Evolutionary conservation across 495 filamentous ascomycete genomes (phyloP), one percentile per base, ranked within the genome.

Genomic region (Penicillium macrosclerotiorum): DNA sequence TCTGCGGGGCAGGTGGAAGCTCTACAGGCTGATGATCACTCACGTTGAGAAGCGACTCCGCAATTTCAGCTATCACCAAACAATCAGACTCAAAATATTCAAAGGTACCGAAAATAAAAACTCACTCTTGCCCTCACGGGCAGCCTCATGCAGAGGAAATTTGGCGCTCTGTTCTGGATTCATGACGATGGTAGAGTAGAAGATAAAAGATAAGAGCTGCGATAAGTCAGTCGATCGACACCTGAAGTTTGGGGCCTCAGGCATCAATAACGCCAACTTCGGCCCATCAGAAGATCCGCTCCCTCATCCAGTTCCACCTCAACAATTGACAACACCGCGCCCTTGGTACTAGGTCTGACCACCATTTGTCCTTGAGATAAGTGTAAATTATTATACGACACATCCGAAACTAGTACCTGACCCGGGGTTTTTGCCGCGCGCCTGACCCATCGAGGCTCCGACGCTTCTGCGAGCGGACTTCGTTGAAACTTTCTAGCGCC

Each of bases 121-220:
- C 76, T 58, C 76, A 95, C 93, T 71, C 75, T 79, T 88, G 25
- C 93, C 91, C 64, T 96, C 89, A 42, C 93, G 78, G 35, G 87
- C 82, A 18, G 93, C 93, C 53, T 86, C 90, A 57, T 98, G 93
- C 34, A 96, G 83, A 40, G 88, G 86, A 62, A 81, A 94, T 61
- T 88, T 91, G 22, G 78, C 55, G 43, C 74, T 63, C 16, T 68
- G 54, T 31, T 62, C 60, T 6, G 68, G 35, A 49, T 71, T 59
- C 75, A 78, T 79, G 48, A 23, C 39, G 49, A 42, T 22, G 43
- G 26, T 45, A 37, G 29, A 40, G 24, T 38, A 17, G 35, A 46
- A 31, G 20, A 42, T 16, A 22, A 47, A 43, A 39, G 55, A 62
- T 59, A 56, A 59, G 57, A 59, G 55, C 59, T 59, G 47, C 57